A percentile compares a stretch with the other conserved stretches of the same genome.
phyloP scores from a whole-genome alignment of 1,284 basidiomycete species.

The Cerrena zonata region DNA sequence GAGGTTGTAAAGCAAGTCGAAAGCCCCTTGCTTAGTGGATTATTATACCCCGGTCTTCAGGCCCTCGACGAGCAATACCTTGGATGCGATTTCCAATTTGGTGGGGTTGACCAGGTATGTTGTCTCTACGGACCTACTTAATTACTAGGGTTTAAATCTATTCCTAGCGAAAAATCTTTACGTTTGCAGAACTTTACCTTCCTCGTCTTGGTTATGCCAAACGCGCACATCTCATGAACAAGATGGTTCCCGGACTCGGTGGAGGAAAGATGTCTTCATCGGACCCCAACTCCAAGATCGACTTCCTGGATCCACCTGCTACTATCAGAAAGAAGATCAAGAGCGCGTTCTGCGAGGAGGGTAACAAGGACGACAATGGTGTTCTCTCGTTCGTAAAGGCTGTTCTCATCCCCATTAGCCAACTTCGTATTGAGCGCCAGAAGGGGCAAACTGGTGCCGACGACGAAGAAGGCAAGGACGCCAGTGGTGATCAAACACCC shows the following conservation, averaged over 20 bases:
- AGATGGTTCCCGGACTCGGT: conserved; percentile 92
- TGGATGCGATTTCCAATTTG: conserved; percentile 95
- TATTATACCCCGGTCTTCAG: conserved; percentile 95
- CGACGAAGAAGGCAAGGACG: conserved; percentile 35
- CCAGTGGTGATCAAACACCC: conserved; percentile 46
- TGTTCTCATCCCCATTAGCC: conserved; percentile 85
- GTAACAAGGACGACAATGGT: conserved; percentile 87
- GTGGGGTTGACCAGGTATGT: conserved; percentile 89
- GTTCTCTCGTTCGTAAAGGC: conserved; percentile 84
- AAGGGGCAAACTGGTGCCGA: conserved; percentile 38
- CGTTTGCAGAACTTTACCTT: conserved; percentile 92
- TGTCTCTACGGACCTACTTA: conserved; percentile 1
- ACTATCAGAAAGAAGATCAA: conserved; percentile 87
- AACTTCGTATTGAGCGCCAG: conserved; percentile 60
- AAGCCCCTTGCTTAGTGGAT: conserved; percentile 82
- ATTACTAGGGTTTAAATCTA: conserved; percentile 5
- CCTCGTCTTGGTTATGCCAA: conserved; percentile 91
- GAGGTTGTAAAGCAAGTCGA: conserved; percentile 99
- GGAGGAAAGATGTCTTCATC: conserved; percentile 99
- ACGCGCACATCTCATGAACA: conserved; percentile 96
- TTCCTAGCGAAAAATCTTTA: conserved; percentile 94
- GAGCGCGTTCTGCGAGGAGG: conserved; percentile 89
- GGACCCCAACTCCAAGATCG: conserved; percentile 94
- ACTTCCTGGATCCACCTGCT: conserved; percentile 88
- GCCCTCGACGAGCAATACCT: conserved; percentile 98